These are phyloP conservation scores for Xylaria sp. DNA, from an alignment of 2,329 filamentous ascomycete genomes.

Conservation along the genomic window DNA sequence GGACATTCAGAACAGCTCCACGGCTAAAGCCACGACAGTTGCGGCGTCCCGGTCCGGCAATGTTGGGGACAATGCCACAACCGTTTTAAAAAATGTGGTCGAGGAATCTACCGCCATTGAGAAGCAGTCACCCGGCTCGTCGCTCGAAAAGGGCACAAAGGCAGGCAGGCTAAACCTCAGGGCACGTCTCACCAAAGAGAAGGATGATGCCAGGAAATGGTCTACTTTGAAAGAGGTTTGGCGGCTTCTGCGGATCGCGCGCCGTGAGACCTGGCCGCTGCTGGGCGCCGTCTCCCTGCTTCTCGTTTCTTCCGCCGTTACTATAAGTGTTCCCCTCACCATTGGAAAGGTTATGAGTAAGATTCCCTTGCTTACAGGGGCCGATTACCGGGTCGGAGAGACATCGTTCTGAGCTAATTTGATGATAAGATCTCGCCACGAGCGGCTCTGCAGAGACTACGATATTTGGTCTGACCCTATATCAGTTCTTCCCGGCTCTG, in stretches of 20 bases:
- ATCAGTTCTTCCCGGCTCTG: conserved; percentile 88
- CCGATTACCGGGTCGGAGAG: not conserved
- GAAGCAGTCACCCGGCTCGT: conserved; percentile 70
- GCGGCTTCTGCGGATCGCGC: conserved; percentile 88
- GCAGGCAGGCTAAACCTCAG: conserved; percentile 90
- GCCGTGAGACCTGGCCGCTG: conserved; percentile 83
- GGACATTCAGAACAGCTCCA: conserved; percentile 16
- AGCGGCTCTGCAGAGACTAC: conserved; percentile 72
- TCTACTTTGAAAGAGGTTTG: conserved; percentile 80
- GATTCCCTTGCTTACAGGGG: not conserved
- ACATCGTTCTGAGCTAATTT: conserved; percentile 23
- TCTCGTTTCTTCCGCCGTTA: conserved; percentile 88
- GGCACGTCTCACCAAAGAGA: conserved; percentile 87
- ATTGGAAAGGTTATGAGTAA: conserved; percentile 85
- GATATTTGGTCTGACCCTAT: conserved; percentile 84
- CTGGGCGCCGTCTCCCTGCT: conserved; percentile 83
- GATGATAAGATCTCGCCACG: conserved; percentile 77
- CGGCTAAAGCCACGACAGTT: conserved; percentile 14
- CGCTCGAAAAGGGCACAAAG: conserved; percentile 84
- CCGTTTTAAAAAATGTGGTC: not conserved
- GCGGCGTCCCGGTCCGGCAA: conserved; percentile 13
- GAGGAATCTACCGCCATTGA: conserved; percentile 51
- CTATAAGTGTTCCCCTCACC: conserved; percentile 96
- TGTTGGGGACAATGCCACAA: not conserved
- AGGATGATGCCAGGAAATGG: conserved; percentile 64